Base-by-base conservation (phyloP, 805 yeast species). In the Kuraishia floccosa region DNA sequence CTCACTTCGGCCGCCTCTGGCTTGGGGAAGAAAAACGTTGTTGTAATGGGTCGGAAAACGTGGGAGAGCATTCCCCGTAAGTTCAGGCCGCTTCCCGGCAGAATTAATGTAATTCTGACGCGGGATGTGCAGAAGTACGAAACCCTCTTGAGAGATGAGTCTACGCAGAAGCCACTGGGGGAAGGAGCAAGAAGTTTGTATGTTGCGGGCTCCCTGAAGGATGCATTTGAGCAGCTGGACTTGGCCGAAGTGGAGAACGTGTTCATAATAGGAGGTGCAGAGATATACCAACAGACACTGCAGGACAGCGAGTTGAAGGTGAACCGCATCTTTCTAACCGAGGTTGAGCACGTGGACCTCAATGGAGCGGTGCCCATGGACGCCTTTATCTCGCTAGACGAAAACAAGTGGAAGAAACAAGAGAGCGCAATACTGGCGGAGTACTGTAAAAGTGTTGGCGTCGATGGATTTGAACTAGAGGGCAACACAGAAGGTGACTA, bases 21-120 rank as follows among this genome's bases (percentile, higher is more conserved):
- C 16, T 49, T 56, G n/a, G 35, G 35, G 1, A 56, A 54, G 37
- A 46, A 40, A 24, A 84, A 85, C 48, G 93, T 83, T 0, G 97
- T 91, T 10, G 65, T 91, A 3, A 91, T 91, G 98, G 98, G 98
- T 10, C 67, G 96, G 36, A 81, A 76, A 47, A 89, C 97, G 2
- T 91, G 96, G 94, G 91, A 86, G 20, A 82, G 94, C 6, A 87
- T 91, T 20, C 97, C 98, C 0, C 38, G 54, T 2, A 76, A 68
- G 48, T 91, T 85, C 56, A 63, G 94, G 38, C 98, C 98, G 0
- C 62, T 91, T 27, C 76, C 78, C 3, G 72, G 63, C 30, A 65
- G 98, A 35, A 34, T 73, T 17, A 91, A 91, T 50, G 72, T 86
- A 10, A 73, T 91, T 0, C 56, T 91, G 8, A 79, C 94, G 17